These are phyloP conservation scores for Maudiozyma serrabonitensis DNA, from an alignment of 805 yeast genomes.

Conservation along the genomic window DNA sequence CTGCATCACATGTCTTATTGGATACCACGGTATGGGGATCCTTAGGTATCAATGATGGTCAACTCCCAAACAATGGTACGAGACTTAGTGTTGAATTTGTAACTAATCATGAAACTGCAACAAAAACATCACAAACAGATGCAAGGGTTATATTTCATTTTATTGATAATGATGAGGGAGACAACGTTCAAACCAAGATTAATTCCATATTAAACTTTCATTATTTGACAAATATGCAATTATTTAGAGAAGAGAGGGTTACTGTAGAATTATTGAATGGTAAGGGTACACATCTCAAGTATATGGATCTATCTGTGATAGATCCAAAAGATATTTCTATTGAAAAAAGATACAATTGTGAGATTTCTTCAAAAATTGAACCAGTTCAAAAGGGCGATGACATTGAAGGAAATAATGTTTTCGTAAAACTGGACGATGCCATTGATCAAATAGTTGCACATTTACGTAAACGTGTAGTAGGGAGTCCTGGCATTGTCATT, in stretches of 20 bases:
- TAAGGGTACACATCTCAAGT: constrained; percentile 1
- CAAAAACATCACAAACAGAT: neutral
- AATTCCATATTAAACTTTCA: too few species aligned
- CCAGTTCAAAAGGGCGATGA: neutral
- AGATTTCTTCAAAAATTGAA: neutral
- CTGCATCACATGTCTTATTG: constrained; percentile 27
- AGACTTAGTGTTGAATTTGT: constrained; percentile 34
- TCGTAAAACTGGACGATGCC: neutral
- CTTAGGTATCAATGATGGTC: constrained; percentile 35
- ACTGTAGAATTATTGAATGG: constrained; percentile 9
- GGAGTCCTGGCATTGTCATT: constrained; percentile 43
- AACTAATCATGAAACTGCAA: neutral
- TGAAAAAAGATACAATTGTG: neutral
- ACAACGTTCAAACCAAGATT: neutral
- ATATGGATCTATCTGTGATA: neutral
- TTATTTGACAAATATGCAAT: constrained; percentile 11
- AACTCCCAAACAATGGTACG: constrained; percentile 20
- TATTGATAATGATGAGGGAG: neutral
- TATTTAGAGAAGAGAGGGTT: constrained; percentile 5
- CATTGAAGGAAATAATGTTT: neutral
- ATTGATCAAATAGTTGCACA: constrained; percentile 5
- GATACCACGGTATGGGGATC: constrained; percentile 38
- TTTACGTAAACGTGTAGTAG: constrained; percentile 13
- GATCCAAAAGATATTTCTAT: neutral
- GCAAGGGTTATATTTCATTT: neutral